Percentiles rank a stretch among this genome's conserved stretches.
Conservation (phyloP, 2,329 filamentous ascomycete genomes). For the Corinectria fuckeliana region DNA sequence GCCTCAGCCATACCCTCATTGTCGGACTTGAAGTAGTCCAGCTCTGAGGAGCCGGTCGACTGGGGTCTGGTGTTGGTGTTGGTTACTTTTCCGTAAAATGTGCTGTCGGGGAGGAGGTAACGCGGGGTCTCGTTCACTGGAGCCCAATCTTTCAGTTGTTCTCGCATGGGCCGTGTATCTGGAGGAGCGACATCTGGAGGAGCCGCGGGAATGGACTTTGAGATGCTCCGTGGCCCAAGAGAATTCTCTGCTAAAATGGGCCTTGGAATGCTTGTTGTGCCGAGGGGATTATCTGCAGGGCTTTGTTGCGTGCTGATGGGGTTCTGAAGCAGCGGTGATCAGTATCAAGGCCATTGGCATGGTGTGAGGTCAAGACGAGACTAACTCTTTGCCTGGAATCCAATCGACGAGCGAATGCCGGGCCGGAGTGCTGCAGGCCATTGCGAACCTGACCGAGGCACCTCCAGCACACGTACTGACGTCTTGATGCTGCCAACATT, state of each 20-base stretch:
- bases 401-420: conserved; percentile 8
- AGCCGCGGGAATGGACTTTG: conserved; percentile 19
- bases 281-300: conserved; percentile 12
- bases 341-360: neutral
- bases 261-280: conserved; percentile 25
- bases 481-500: conserved; percentile 42
- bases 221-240: conserved; percentile 24
- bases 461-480: conserved; percentile 43
- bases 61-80: conserved; percentile 45
- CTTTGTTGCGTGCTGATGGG: conserved; percentile 12
- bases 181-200: neutral
- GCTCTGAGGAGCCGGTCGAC: conserved; percentile 41
- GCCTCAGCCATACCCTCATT: conserved; percentile 33
- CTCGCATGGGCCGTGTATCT: conserved; percentile 28
- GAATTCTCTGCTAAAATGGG: conserved; percentile 14
- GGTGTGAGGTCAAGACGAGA: conserved; percentile 2
- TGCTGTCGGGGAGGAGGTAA: conserved; percentile 30
- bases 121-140: neutral
- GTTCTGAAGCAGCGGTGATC: conserved; percentile 16
- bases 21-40: conserved; percentile 39
- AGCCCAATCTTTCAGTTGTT: conserved; percentile 32
- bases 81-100: conserved; percentile 36
- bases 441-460: conserved; percentile 37
- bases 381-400: conserved; percentile 22
- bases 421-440: conserved; percentile 8